phyloP scores from a whole-genome alignment of 805 yeast species.

The Cyberlindnera sargentensis region DNA sequence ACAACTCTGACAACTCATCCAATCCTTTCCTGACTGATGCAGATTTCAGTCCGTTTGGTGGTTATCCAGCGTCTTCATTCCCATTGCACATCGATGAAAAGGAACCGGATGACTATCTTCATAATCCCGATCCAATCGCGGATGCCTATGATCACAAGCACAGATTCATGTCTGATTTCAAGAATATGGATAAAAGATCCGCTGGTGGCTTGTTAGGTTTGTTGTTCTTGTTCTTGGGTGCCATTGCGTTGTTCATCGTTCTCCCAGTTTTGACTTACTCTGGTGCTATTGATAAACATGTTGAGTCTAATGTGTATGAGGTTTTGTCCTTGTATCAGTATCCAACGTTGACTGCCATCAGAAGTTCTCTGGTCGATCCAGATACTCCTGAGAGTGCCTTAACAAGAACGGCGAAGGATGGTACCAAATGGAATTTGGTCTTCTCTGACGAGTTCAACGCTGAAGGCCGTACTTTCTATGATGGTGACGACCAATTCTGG shows the following conservation, averaged over 20 bases:
- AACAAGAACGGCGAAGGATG: conserved; percentile 49
- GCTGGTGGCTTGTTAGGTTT: conserved; percentile 58
- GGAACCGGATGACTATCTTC: conserved; percentile 91
- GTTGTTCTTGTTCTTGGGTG: conserved; percentile 50
- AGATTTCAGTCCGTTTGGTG: conserved; percentile 90
- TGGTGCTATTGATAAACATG: conserved; percentile 42
- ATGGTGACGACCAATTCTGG: conserved; percentile 90
- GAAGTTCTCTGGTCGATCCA: conserved; percentile 50
- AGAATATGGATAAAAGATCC: conserved; percentile 57
- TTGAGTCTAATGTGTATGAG: conserved; percentile 24
- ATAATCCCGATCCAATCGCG: conserved; percentile 91
- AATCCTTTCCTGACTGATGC: conserved; percentile 44
- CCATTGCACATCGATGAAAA: conserved; percentile 89
- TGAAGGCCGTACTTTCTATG: conserved; percentile 85
- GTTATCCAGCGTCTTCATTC: conserved; percentile 89
- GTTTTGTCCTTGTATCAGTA: conserved; percentile 41
- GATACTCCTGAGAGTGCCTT: conserved; percentile 49
- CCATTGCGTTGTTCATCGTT: conserved; percentile 61
- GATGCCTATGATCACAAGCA: conserved; percentile 81
- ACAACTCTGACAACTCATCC: conserved; percentile 21
- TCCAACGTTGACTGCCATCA: conserved; percentile 44
- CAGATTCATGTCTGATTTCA: conserved; percentile 57
- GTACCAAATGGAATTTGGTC: conserved; percentile 66
- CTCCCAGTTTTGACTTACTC: conserved; percentile 82
- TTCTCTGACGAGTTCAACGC: conserved; percentile 89